Percentiles rank a stretch among this genome's conserved stretches.
phyloP scores from a whole-genome alignment of 1,284 basidiomycete species.

The Macrocystidia cucumis region DNA sequence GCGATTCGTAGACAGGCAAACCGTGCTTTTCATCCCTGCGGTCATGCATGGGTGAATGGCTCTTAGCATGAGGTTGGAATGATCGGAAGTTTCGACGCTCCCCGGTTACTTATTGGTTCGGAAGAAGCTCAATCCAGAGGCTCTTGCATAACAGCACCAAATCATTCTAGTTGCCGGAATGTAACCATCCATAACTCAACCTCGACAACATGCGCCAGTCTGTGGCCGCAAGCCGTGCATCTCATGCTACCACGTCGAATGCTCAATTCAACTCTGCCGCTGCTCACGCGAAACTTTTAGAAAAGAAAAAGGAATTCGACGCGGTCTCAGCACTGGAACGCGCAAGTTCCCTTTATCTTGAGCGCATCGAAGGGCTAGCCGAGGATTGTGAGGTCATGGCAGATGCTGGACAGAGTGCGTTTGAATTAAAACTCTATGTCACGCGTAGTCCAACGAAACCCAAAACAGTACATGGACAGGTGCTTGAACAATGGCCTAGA shows the following conservation, averaged over 20 bases:
- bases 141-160: too few relatives aligned
- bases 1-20: constrained; percentile 56
- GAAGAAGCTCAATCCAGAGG: too few relatives aligned
- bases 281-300: constrained; percentile 45
- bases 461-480: constrained; percentile 61
- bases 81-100: too few relatives aligned
- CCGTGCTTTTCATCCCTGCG: constrained; percentile 20
- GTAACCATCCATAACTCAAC: too few relatives aligned
- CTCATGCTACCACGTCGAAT: constrained; percentile 28
- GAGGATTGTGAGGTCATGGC: constrained; percentile 72
- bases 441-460: too few relatives aligned
- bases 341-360: constrained; percentile 53
- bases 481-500: constrained; percentile 71
- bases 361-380: constrained; percentile 58
- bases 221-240: constrained; percentile 39
- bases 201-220: constrained; percentile 54
- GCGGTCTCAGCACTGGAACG: constrained; percentile 66
- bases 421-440: not conserved
- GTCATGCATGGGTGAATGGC: constrained; percentile 27
- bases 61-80: too few relatives aligned
- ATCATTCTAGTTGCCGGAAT: too few relatives aligned
- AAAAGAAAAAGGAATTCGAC: constrained; percentile 76
- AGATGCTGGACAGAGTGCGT: constrained; percentile 59
- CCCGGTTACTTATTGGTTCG: too few relatives aligned
- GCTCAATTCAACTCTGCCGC: constrained; percentile 38